Evolutionary conservation across 805 yeast species (phyloP), one percentile per base, ranked within the genome.

Genomic region (Lachancea kluyveri): DNA sequence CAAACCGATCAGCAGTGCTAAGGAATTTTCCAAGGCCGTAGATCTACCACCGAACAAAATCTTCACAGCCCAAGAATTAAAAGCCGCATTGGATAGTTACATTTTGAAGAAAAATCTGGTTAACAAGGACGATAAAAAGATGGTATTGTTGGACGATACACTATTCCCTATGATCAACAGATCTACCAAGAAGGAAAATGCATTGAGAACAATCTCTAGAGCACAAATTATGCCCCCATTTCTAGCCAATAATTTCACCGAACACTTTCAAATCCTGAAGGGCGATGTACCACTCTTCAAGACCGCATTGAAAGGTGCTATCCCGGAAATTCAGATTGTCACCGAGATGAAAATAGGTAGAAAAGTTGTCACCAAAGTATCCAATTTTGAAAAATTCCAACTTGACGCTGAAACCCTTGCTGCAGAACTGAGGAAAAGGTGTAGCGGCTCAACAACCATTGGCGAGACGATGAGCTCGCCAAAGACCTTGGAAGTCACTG

Each of bases 401-500:
- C 68, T 90, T 21, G 78, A 76, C 35, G 70, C 85, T 0, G 76
- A 72, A 17, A 66, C 66, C 7, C 57, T 92, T 11, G 78, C 94
- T 2, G 75, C 73, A 18, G 80, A 76, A 26, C 58, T 90, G 41
- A 76, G 80, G 37, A 74, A 76, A 13, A 77, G 77, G 41, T 92
- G 97, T 54, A 88, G 95, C 8, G 95, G 96, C 0, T 84, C 96
- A 0, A 70, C 92, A 0, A 77, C 95, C 0, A 68, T 83, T 8
- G 79, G 79, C 0, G 75, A 72, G 17, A 71, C 74, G 24, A 62
- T 64, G 10, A 46, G 46, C 1, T 69, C 72, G 31, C 78, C 79
- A 4, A 70, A 67, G 22, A 48, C 70, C 0, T 55, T 66, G 24
- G 94, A 84, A 46, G 86, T 92, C 4, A 69, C 77, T 28, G 94